These are phyloP conservation scores for Debaryomyces maramus DNA, from an alignment of 805 yeast species.

Conservation along the genomic window DNA sequence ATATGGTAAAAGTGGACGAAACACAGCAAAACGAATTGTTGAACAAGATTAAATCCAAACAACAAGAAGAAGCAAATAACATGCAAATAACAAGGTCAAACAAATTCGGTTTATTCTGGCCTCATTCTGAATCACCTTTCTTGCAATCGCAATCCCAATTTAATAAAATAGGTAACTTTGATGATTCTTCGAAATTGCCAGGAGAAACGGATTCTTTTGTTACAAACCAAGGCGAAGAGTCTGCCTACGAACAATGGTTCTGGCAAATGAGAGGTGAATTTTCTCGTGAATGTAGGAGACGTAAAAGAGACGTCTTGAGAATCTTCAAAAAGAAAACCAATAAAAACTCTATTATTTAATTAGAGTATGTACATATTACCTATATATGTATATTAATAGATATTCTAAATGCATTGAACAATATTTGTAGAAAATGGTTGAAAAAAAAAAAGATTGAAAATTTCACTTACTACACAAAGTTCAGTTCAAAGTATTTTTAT, in stretches of 20 bases:
- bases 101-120: slow-evolving; percentile 65
- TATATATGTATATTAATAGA: too few species aligned
- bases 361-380: too few species aligned
- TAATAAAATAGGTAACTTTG: slow-evolving; percentile 48
- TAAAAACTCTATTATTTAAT: slow-evolving; percentile 1
- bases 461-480: too few species aligned
- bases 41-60: slow-evolving; percentile 30
- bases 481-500: not conserved
- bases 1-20: slow-evolving; percentile 20
- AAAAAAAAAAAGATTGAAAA: not conserved
- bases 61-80: slow-evolving; percentile 5
- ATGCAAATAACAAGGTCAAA: slow-evolving; percentile 2
- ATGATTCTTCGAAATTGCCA: slow-evolving; percentile 33
- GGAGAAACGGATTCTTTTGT: slow-evolving; percentile 35
- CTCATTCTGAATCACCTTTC: slow-evolving; percentile 84
- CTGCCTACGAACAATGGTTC: slow-evolving; percentile 71
- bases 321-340: slow-evolving; percentile 48
- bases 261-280: slow-evolving; percentile 82
- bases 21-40: slow-evolving; percentile 25
- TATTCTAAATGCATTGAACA: too few species aligned
- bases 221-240: slow-evolving; percentile 32
- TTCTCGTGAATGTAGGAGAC: slow-evolving; percentile 70
- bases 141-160: slow-evolving; percentile 81
- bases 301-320: slow-evolving; percentile 71
- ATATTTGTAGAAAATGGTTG: too few species aligned